A percentile compares a stretch with the other conserved stretches of the same genome.
These are phyloP conservation scores for Lyophyllum shimeji DNA, from an alignment of 768 basidiomycete genomes.

Conservation along the genomic window DNA sequence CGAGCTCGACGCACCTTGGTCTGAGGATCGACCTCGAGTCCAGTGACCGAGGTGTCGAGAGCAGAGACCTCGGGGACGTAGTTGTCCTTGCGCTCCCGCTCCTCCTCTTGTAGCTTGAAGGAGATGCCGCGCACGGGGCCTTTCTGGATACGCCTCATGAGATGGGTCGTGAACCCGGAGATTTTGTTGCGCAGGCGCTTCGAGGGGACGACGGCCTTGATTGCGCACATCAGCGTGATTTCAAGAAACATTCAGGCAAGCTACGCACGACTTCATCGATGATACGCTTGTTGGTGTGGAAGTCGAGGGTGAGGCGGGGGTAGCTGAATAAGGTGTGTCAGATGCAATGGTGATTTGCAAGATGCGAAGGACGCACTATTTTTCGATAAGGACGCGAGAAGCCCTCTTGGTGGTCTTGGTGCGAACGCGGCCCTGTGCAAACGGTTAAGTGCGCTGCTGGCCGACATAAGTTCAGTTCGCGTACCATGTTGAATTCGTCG, in stretches of 20 bases:
- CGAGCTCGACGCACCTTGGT: slow-evolving; percentile 71
- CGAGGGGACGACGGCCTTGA: slow-evolving; percentile 88
- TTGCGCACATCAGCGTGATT: not conserved
- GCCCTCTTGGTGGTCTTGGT: slow-evolving; percentile 99
- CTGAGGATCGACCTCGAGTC: slow-evolving; percentile 87
- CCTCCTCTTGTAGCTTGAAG: slow-evolving; percentile 99
- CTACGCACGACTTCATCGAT: slow-evolving; percentile 89
- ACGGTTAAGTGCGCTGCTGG: slow-evolving; percentile 2
- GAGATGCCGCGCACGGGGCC: slow-evolving; percentile 99
- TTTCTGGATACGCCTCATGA: slow-evolving; percentile 99
- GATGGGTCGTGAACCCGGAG: slow-evolving; percentile 98
- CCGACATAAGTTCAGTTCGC: slow-evolving; percentile 7
- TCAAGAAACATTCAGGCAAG: not conserved
- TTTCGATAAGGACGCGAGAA: slow-evolving; percentile 98
- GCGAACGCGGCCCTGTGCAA: slow-evolving; percentile 89
- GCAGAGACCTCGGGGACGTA: slow-evolving; percentile 99
- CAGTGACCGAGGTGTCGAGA: slow-evolving; percentile 72
- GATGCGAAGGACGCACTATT: slow-evolving; percentile 71
- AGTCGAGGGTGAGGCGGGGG: slow-evolving; percentile 98
- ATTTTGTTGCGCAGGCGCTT: slow-evolving; percentile 99
- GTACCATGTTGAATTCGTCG: slow-evolving; percentile 53
- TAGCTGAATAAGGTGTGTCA: slow-evolving; percentile 58
- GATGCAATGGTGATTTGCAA: not conserved
- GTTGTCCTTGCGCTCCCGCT: slow-evolving; percentile 99
- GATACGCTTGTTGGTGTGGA: slow-evolving; percentile 99